Base-by-base conservation (phyloP, 2,329 filamentous ascomycete species). In the Aspergillus candidus region DNA sequence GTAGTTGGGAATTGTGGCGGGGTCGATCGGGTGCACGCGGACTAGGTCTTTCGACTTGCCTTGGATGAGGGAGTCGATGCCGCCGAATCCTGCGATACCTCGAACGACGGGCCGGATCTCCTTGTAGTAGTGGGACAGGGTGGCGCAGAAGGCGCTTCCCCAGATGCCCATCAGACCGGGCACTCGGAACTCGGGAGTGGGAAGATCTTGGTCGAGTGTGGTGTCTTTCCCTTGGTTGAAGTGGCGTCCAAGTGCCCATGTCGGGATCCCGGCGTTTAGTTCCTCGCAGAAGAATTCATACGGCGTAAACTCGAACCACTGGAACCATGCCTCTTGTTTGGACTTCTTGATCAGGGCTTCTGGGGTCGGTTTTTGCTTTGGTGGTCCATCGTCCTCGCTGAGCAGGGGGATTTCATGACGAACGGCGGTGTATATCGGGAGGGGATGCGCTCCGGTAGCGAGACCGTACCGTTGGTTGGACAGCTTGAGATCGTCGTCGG, bases 211-310 rank as follows among this genome's bases (percentile, higher is more conserved):
- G 27, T 83, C 68, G 34, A 80, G 74, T 51, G 79, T 74, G 4
- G 84, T 67, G 48, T 85, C 84, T 34, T 70, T 66, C 13, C 93
- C 93, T 32, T 79, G 75, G 30, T 86, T 72, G 65, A 96, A 98
- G 46, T 78, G 82, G 36, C 93, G 79, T 3, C 93, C 93, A 47
- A 97, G 72, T 6, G 89, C 87, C 89, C 91, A 98, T 0, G 88
- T 95, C 0, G 93, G 93, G 48, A 98, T 96, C 3, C 93, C 91
- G 2, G 91, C 89, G 17, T 78, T 78, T 40, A 95, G 83, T 59
- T 96, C 91, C 65, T 97, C 91, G 55, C 89, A 95, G 66, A 93
- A 96, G 62, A 96, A 84, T 63, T 97, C 91, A 59, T 94, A 96
- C 0, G 91, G 91, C 0, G 88, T 94, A 57, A 91, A 85, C 60